Evolutionary conservation across 2,329 filamentous ascomycete species (phyloP).

Genomic region (Arthrobotrys megalospora): DNA sequence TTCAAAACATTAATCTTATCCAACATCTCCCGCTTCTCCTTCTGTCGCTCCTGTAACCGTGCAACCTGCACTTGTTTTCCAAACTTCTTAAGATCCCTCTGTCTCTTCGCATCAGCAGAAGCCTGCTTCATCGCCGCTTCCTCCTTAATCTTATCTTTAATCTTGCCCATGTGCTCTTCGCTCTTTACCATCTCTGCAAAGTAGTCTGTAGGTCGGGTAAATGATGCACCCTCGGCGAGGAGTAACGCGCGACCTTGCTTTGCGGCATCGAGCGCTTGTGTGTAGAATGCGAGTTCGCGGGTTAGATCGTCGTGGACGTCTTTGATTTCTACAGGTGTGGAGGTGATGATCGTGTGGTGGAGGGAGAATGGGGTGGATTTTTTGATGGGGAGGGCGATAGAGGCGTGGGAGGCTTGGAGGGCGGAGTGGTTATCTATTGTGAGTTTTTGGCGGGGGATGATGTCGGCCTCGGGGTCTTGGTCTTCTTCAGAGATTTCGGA

Average conservation of each 20-base stretch:
- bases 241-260: slow-evolving; percentile 80
- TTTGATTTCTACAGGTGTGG: slow-evolving; percentile 78
- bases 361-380: slow-evolving; percentile 81
- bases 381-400: slow-evolving; percentile 80
- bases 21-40: slow-evolving; percentile 90
- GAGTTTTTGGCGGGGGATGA: slow-evolving; percentile 89
- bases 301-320: slow-evolving; percentile 92
- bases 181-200: slow-evolving; percentile 99
- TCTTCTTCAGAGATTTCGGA: slow-evolving; percentile 84
- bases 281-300: slow-evolving; percentile 93
- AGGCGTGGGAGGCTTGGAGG: slow-evolving; percentile 83
- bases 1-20: slow-evolving; percentile 97
- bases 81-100: slow-evolving; percentile 97
- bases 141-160: slow-evolving; percentile 92
- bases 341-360: slow-evolving; percentile 82
- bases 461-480: slow-evolving; percentile 79
- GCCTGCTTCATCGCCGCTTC: slow-evolving; percentile 94
- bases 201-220: slow-evolving; percentile 91
- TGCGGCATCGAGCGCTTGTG: slow-evolving; percentile 85
- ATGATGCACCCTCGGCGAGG: slow-evolving; percentile 85
- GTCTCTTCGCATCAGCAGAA: slow-evolving; percentile 87
- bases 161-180: slow-evolving; percentile 97
- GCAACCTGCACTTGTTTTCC: slow-evolving; percentile 98
- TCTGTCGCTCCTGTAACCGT: slow-evolving; percentile 92
- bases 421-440: slow-evolving; percentile 98